A percentile compares a stretch with the other conserved stretches of the same genome.
Evolutionary conservation across 2,329 filamentous ascomycete genomes (phyloP).

Genomic region (Coniochaeta pulveracea): DNA sequence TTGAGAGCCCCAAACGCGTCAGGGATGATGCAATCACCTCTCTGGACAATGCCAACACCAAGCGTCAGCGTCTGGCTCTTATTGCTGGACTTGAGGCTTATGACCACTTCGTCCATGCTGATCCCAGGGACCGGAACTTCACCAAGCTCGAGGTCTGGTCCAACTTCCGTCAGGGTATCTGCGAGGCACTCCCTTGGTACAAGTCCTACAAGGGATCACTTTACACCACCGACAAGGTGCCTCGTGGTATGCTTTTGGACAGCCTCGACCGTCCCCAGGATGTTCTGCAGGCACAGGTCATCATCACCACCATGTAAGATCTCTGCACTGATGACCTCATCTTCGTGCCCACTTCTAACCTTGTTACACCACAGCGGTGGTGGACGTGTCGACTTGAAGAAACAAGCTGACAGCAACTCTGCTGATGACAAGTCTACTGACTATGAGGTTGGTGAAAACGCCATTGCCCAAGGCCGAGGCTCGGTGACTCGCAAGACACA

Average conservation of each 20-base stretch:
- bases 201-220: slow-evolving; percentile 47
- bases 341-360: neutral
- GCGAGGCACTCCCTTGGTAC: slow-evolving; percentile 47
- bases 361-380: slow-evolving; percentile 36
- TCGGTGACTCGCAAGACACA: neutral
- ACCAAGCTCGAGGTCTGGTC: slow-evolving; percentile 43
- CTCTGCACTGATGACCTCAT: neutral
- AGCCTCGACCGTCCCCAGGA: slow-evolving; percentile 40
- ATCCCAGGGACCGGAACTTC: too few species aligned
- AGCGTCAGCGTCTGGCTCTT: too few species aligned
- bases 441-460: neutral
- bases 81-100: too few species aligned
- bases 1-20: too few species aligned
- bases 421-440: slow-evolving; percentile 10
- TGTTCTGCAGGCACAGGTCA: slow-evolving; percentile 45
- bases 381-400: slow-evolving; percentile 37
- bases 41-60: too few species aligned
- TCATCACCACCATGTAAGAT: slow-evolving; percentile 51
- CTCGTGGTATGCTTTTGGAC: slow-evolving; percentile 48
- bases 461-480: neutral
- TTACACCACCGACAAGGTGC: slow-evolving; percentile 37
- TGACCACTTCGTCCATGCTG: too few species aligned
- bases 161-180: slow-evolving; percentile 45
- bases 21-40: too few species aligned
- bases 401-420: slow-evolving; percentile 29